phyloP scores from a whole-genome alignment of 805 yeast genomes.

The Pichia cephalocereana region DNA sequence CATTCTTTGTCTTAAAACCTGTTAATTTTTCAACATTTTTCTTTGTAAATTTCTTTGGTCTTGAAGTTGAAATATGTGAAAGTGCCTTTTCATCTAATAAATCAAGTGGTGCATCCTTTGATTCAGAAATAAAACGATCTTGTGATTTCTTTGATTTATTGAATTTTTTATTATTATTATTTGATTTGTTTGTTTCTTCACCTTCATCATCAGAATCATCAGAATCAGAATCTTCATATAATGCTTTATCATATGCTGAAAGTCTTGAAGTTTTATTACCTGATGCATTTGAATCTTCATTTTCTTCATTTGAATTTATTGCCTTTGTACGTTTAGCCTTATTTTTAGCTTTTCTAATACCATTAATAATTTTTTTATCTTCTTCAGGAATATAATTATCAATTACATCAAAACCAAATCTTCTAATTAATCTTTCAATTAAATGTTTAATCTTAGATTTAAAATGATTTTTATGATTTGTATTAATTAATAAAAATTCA shows the following conservation, averaged over 20 bases:
- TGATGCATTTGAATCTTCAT: constrained; percentile 14
- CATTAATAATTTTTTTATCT: constrained; percentile 72
- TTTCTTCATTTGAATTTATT: constrained; percentile 10
- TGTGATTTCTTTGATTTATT: constrained; percentile 18
- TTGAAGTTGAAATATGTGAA: constrained; percentile 82
- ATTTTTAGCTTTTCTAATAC: constrained; percentile 78
- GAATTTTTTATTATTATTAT: constrained; percentile 9
- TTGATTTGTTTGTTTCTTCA: constrained; percentile 10
- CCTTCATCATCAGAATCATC: constrained; percentile 42
- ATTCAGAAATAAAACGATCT: constrained; percentile 67
- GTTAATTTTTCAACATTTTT: constrained; percentile 30
- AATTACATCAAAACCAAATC: constrained; percentile 82
- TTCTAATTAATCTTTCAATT: constrained; percentile 80
- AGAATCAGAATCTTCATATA: constrained; percentile 67
- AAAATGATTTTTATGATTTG: constrained; percentile 93
- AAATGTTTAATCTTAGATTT: constrained; percentile 89
- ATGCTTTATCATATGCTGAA: constrained; percentile 88
- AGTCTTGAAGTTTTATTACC: constrained; percentile 28
- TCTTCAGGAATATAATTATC: constrained; percentile 84
- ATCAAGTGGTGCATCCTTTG: constrained; percentile 71
- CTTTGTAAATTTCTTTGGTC: constrained; percentile 54
- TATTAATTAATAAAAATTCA: constrained; percentile 84
- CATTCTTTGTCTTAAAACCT: constrained; percentile 47
- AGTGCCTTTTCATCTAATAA: constrained; percentile 76
- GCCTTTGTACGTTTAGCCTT: constrained; percentile 28